Evolutionary conservation across 495 filamentous ascomycete genomes (phyloP).

Genomic region (Trichoderma gamsii): DNA sequence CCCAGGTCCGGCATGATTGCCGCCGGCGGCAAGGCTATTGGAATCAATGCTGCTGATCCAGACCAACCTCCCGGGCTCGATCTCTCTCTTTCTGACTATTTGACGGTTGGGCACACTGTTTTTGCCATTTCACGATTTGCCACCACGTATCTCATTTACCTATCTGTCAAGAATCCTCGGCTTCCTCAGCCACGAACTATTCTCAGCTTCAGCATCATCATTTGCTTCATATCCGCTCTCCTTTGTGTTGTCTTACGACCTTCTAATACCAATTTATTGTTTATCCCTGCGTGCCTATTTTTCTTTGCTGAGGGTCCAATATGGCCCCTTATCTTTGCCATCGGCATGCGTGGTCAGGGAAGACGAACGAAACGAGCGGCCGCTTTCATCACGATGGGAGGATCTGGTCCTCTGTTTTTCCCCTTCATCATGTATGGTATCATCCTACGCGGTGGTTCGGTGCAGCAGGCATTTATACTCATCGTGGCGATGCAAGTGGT

Average conservation of each 20-base stretch:
- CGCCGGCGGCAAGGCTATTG: slow-evolving; percentile 27
- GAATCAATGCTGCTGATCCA: slow-evolving; percentile 37
- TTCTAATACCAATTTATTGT: slow-evolving; percentile 43
- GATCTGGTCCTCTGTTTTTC: slow-evolving; percentile 59
- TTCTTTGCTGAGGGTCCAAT: slow-evolving; percentile 64
- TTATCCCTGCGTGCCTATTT: slow-evolving; percentile 54
- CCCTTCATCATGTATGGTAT: slow-evolving; percentile 54
- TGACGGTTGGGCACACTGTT: slow-evolving; percentile 40
- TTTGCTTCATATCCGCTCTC: slow-evolving; percentile 40
- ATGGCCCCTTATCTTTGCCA: slow-evolving; percentile 65
- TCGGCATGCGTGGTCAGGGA: slow-evolving; percentile 64
- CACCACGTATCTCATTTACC: slow-evolving; percentile 42
- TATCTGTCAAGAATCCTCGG: slow-evolving; percentile 40
- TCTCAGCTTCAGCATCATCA: slow-evolving; percentile 38
- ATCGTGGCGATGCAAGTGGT: slow-evolving; percentile 32
- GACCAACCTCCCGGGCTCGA: slow-evolving; percentile 37
- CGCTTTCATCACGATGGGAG: slow-evolving; percentile 59
- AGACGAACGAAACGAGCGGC: slow-evolving; percentile 63
- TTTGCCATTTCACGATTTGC: slow-evolving; percentile 46
- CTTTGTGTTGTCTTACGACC: slow-evolving; percentile 44
- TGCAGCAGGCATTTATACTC: slow-evolving; percentile 32
- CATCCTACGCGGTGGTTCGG: slow-evolving; percentile 24
- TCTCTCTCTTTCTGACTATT: slow-evolving; percentile 49
- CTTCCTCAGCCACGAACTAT: slow-evolving; percentile 49
- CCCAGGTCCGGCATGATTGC: slow-evolving; percentile 32